Evolutionary conservation across 306 rosid species (phyloP).

Genomic region (Parietaria judaica): DNA sequence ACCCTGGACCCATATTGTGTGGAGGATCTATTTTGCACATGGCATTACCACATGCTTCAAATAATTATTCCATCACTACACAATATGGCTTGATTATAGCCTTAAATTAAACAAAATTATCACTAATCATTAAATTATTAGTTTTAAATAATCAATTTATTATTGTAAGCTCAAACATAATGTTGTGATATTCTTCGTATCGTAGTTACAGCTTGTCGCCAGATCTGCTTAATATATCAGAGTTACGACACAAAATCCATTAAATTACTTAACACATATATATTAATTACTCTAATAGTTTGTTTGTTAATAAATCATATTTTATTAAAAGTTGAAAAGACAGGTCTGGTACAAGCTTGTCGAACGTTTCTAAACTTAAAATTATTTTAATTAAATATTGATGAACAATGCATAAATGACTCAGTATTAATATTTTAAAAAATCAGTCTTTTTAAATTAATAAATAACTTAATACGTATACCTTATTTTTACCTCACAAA

Average conservation of each 20-base stretch:
- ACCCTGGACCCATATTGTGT: not conserved
- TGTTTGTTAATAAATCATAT: too few relatives aligned
- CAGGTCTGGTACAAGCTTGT: too few relatives aligned
- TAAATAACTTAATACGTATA: too few relatives aligned
- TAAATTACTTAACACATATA: too few relatives aligned
- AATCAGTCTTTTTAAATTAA: too few relatives aligned
- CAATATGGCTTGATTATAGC: constrained; percentile 21
- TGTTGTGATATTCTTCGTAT: not conserved
- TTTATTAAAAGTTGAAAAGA: too few relatives aligned
- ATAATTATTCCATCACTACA: not conserved
- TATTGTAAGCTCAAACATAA: not conserved
- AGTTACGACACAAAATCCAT: not conserved
- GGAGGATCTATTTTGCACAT: constrained; percentile 37
- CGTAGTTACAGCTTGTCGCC: constrained; percentile 9
- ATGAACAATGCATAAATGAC: too few relatives aligned
- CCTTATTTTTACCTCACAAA: too few relatives aligned
- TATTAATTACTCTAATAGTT: too few relatives aligned
- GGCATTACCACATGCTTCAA: constrained; percentile 37
- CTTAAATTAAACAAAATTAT: constrained; percentile 28
- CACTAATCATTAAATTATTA: not conserved
- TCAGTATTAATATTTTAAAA: too few relatives aligned
- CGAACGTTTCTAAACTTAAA: too few relatives aligned
- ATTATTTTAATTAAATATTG: too few relatives aligned
- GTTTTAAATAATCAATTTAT: not conserved
- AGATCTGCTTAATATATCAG: not conserved